Evolutionary conservation across 768 basidiomycete genomes (phyloP), one percentile per base, ranked within the genome.

Genomic region (Lyophyllum atratum): DNA sequence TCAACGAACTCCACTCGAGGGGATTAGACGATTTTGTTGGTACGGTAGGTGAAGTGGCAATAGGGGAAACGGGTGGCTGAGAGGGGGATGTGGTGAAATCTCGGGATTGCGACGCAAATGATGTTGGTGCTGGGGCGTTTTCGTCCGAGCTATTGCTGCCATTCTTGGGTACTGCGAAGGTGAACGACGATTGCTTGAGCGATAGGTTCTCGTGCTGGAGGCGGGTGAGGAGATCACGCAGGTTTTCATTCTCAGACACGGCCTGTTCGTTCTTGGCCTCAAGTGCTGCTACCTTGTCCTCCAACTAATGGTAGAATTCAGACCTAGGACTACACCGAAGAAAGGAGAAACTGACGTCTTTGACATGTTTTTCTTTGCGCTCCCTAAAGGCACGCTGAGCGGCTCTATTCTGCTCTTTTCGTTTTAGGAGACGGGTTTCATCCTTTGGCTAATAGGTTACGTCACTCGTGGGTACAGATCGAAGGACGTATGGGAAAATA

Each of bases 351-450:
- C 93, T 76, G 67, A 97, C 95, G 70, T 97, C 95, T 69, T 93
- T 94, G 62, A 98, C 93, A 71, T 97, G 95, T 66, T 92, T 93
- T 76, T 99, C 96, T 74, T 98, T 95, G 59, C 96, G 83, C 72
- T 98, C 97, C 54, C 96, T 80, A 78, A 99, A 99, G 1, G 96
- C 96, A 52, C 96, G 87, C 73, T 99, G 97, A 7, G 96, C 96
- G 3, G 95, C 94, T 54, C 96, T 82, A 65, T 99, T 99, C 74
- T 98, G 96, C 65, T 98, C 92, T 75, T 98, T 98, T 60, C 96
- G 87, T 68, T 96, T 95, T 61, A 91, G 59, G 4, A 93, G 73
- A 22, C 91, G 83, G 4, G 80, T 72, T 65, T 93, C 92, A 62
- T 95, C 92, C 73, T 91, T 79, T 31, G 68, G 64, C 73, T 76